Evolutionary conservation across 2,329 filamentous ascomycete species (phyloP), one percentile per base, ranked within the genome.

Genomic region (Scleromitrula shiraiana): DNA sequence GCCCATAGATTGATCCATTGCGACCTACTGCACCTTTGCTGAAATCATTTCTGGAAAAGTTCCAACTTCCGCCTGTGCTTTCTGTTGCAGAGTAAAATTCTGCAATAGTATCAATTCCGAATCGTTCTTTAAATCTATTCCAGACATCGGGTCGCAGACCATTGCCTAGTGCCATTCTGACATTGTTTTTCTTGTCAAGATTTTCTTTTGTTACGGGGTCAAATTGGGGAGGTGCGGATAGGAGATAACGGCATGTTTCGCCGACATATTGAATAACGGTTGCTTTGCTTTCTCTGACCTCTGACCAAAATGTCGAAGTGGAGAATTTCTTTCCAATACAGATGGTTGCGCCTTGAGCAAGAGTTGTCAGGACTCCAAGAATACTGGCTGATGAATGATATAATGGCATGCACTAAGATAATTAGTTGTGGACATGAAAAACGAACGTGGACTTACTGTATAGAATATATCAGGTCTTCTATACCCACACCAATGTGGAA

Each of bases 241-340:
- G 73, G 4, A 94, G 75, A 64, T 95, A 95, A 5, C 88, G 82
- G 54, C 88, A 83, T 0, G 87, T 91, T 65, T 95, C 88, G 44
- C 88, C 88, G 12, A 95, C 88, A 62, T 95, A 95, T 63, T 94
- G 88, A 52, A 94, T 83, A 4, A 82, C 74, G 1, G 85, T 93
- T 17, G 88, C 83, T 7, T 82, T 70, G 41, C 76, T 77, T 37
- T 76, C 74, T n/a, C 84, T 77, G 14, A 83, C 83, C 46, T 91
- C 85, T 14, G 77, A 70, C 83, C 87, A 93, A 67, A 91, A 93
- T 1, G 72, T 78, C 52, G 76, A 77, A 2, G 83, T 85, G 2
- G 85, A 89, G 69, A 95, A 94, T 58, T 83, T 86, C 56, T 78
- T 80, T 39, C 85, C 85, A 14, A 95, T 67, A 22, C 85, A 77